Evolutionary conservation across 139 green algal genomes (phyloP), one percentile per base, ranked within the genome.

Genomic region (Chlamydomonas eustigma): DNA sequence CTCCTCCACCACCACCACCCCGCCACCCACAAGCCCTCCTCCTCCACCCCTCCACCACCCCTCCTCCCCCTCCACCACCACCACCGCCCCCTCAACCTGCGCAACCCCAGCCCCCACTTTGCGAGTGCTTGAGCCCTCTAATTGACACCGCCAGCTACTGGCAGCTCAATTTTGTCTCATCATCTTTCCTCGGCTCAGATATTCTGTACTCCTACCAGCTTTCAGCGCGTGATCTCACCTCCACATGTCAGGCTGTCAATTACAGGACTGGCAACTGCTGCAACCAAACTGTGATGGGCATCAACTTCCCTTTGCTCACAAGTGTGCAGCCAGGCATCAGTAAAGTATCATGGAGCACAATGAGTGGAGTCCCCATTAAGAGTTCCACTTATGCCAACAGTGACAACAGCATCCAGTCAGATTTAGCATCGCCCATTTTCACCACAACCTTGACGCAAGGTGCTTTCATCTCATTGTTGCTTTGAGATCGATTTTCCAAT

Each of bases 61-160:
- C 76, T 58, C 37, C 76, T 63, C 0, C 76, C 68, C 1, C 78
- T 25, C 36, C 78, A 28, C 64, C 72, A 31, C 72, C 78, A 39
- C 76, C 76, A 18, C 70, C 70, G 0, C 71, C 71, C 8, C 77
- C 71, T 5, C 70, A 75, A 63, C 69, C 69, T 1, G 38, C 28
- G 12, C 1, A 35, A 0, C 72, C 78, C 1, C 5, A 3, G 6
- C 35, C 5, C 44, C 0, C 18, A 0, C 22, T 8, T 32, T 85
- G 80, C 65, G 71, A 85, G 38, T 85, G 80, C 76, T 71, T 85
- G 1, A 81, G 76, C 66, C 80, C 80, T 2, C 51, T 85, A n/a
- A 58, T 51, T n/a, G 51, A 74, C 44, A 77, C 50, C 50, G 71
- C 37, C 75, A 79, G 33, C 65, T 64, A 67, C 51, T 85, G 80